These are phyloP conservation scores for Oryza meridionalis DNA, from an alignment of 176 grass and related monocot species.

Conservation along the genomic window DNA sequence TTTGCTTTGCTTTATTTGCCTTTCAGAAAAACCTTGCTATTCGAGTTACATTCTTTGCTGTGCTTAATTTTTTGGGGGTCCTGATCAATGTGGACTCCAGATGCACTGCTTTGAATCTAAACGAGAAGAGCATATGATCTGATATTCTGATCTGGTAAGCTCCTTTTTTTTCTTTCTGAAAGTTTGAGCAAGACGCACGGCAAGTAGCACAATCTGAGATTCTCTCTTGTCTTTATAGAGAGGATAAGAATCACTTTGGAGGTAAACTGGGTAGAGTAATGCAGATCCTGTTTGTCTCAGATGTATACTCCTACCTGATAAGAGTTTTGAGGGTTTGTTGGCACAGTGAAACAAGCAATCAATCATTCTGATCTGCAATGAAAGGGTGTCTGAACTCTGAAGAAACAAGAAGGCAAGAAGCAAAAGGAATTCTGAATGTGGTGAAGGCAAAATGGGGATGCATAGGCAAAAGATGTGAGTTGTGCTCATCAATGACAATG, in stretches of 20 bases:
- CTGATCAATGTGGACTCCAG: background rate
- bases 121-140: conserved; percentile 22
- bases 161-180: background rate
- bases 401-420: background rate
- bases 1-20: conserved; percentile 5
- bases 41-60: conserved; percentile 31
- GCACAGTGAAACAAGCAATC: background rate
- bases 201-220: background rate
- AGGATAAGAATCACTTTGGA: background rate
- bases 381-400: background rate
- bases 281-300: background rate
- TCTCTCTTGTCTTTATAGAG: background rate
- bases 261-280: background rate
- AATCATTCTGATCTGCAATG: background rate
- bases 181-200: background rate
- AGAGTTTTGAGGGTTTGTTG: background rate
- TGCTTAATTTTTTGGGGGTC: background rate
- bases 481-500: conserved; percentile 22
- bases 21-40: background rate
- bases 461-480: background rate
- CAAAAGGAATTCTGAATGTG: background rate
- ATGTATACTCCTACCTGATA: background rate
- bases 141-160: conserved; percentile 15
- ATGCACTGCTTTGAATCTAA: background rate
- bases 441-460: background rate